Evolutionary conservation across 75 land plant genomes (phyloP), one percentile per base, ranked within the genome.

Genomic region (Gnetum montanum): DNA sequence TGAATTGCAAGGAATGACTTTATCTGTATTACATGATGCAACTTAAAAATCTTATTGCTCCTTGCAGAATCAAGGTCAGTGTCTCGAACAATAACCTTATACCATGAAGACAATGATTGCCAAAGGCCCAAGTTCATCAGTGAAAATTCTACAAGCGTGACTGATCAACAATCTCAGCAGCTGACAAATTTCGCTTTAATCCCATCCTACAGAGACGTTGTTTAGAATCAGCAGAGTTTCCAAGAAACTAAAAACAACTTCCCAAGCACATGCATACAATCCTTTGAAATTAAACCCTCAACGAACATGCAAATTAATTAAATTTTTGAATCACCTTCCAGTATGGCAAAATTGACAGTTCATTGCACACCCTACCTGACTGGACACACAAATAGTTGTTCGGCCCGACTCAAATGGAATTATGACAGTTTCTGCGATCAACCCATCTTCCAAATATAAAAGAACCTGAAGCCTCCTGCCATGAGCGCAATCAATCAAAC

Each of bases 341-440:
- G 93, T 92, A 70, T 67, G 88, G 59, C 97, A 92, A 52, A 92
- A 92, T 63, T 87, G 89, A 54, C 89, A 92, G 45, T 88, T 92
- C 97, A 92, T 92, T 45, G 86, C 93, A 75, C 88, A 92, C 8
- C 93, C 89, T 23, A 87, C 83, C 77, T 92, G 97, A 60, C 89
- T 92, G 3, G 93, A 92, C 31, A 92, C 86, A 56, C 97, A 87
- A 15, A 92, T 83, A 35, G 97, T 92, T 3, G 61, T 76, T 33
- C 86, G 72, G 7, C 83, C 78, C 19, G 74, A 60, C 25, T 50
- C 46, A 24, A 79, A 81, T 31, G 94, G 94, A 50, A 92, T 92
- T 24, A 92, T 70, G 31, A 92, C 89, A 6, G 93, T 92, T 61
- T 92, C 93, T 57, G 88, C 76, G 25, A 68, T 64, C 28, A 66